Evolutionary conservation across 257 asterid species (phyloP).

Genomic region (Solanum chiquidenum): DNA sequence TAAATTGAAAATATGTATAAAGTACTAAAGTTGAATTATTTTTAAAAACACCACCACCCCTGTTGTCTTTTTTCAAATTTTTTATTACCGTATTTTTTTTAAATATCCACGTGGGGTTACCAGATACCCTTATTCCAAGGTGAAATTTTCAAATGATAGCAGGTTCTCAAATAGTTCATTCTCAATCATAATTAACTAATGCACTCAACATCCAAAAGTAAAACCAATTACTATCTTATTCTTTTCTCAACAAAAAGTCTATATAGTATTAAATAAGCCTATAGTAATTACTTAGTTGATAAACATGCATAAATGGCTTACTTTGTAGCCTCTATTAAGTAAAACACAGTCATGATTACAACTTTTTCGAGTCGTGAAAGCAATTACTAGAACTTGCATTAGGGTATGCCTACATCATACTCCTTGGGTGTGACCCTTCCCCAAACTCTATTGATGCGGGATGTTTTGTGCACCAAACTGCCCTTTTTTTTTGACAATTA

Average conservation of each 20-base stretch:
- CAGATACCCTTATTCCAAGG: background rate
- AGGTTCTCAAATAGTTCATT: background rate
- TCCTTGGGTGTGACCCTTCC: background rate
- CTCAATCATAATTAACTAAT: background rate
- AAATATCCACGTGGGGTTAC: background rate
- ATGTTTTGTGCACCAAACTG: background rate
- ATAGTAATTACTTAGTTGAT: background rate
- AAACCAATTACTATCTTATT: background rate
- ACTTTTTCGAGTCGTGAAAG: background rate
- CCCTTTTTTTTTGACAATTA: background rate
- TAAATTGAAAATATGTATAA: background rate
- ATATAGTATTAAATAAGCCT: background rate
- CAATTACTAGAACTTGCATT: background rate
- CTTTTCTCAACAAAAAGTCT: background rate
- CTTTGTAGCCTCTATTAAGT: background rate
- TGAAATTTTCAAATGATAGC: background rate
- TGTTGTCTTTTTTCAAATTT: background rate
- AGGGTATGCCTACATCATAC: background rate
- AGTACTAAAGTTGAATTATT: background rate
- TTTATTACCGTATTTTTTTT: background rate
- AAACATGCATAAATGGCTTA: background rate
- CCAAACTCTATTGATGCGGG: rapidly evolving
- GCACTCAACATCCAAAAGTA: background rate
- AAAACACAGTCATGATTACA: background rate
- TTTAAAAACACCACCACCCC: background rate